A percentile compares a stretch with the other conserved stretches of the same genome.
These are phyloP conservation scores for Candida cerambycidarum DNA, from an alignment of 805 yeast species.

Conservation along the genomic window DNA sequence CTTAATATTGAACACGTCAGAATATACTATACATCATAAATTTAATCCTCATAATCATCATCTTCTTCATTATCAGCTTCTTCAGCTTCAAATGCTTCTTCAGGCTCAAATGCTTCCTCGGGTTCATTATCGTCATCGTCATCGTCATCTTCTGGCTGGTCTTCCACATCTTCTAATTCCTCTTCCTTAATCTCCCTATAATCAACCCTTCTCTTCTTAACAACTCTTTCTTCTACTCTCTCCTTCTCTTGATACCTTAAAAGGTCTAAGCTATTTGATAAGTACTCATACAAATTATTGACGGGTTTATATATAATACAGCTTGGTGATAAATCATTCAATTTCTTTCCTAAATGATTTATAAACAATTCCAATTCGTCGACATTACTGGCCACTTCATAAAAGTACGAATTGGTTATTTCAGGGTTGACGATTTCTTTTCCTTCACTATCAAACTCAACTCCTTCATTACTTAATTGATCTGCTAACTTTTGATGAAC, in stretches of 20 bases:
- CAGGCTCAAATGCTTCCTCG: too few species aligned
- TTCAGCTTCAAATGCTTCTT: too few species aligned
- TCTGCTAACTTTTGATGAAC: constrained; percentile 31
- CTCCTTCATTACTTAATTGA: constrained; percentile 28
- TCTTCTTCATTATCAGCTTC: too few species aligned
- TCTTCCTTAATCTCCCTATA: constrained; percentile 18
- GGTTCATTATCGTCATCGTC: constrained; percentile 17
- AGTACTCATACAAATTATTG: constrained; percentile 27
- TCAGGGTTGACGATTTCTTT: constrained; percentile 18
- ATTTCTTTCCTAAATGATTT: constrained; percentile 20
- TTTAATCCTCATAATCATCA: constrained; percentile 7
- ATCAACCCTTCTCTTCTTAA: constrained; percentile 20
- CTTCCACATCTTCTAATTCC: constrained; percentile 18
- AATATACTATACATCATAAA: too few species aligned
- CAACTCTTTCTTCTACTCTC: constrained; percentile 13
- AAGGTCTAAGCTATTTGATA: constrained; percentile 27
- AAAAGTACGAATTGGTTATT: constrained; percentile 22
- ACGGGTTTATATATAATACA: constrained; percentile 29
- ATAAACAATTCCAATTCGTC: constrained; percentile 29
- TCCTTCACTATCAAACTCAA: constrained; percentile 35
- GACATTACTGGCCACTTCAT: constrained; percentile 35
- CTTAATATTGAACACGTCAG: too few species aligned
- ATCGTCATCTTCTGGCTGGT: constrained; percentile 15
- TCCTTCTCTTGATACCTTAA: constrained; percentile 25
- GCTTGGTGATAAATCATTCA: constrained; percentile 20